Conservation (phyloP, 441 rosid species). For the Euphorbia schlechtendalii region DNA sequence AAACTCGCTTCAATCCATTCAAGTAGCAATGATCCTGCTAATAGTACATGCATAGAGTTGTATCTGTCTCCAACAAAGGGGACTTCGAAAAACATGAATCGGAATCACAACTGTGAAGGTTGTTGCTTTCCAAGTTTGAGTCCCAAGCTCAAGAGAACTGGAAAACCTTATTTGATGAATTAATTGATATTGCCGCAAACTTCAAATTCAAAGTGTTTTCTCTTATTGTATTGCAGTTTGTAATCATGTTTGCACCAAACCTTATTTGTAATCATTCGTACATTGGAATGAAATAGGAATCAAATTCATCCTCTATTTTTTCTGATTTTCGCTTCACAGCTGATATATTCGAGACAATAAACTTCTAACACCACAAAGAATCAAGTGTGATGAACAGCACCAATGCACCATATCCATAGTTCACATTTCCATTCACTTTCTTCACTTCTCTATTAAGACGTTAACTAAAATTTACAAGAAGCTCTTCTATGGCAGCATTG, state of each 20-base stretch:
- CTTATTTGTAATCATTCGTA: not conserved
- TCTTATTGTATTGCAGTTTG: not conserved
- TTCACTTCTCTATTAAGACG: constrained; percentile 9
- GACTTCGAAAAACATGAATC: not conserved
- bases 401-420: constrained; percentile 15
- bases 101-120: not conserved
- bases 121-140: not conserved
- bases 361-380: constrained; percentile 19
- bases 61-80: not conserved
- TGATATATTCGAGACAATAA: no score
- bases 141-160: not conserved
- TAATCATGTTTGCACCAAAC: not conserved
- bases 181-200: not conserved
- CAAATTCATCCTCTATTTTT: not conserved
- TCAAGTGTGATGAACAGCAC: constrained; percentile 13
- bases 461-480: constrained; percentile 14
- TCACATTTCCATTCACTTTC: not conserved
- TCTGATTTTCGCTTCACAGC: no score
- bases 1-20: not conserved
- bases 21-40: not conserved
- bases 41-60: not conserved
- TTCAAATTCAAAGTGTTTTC: not conserved
- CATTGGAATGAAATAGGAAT: no score
- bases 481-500: not conserved
- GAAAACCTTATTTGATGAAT: not conserved